phyloP scores from a whole-genome alignment of 306 rosid genomes.

The Cucumis hystrix region DNA sequence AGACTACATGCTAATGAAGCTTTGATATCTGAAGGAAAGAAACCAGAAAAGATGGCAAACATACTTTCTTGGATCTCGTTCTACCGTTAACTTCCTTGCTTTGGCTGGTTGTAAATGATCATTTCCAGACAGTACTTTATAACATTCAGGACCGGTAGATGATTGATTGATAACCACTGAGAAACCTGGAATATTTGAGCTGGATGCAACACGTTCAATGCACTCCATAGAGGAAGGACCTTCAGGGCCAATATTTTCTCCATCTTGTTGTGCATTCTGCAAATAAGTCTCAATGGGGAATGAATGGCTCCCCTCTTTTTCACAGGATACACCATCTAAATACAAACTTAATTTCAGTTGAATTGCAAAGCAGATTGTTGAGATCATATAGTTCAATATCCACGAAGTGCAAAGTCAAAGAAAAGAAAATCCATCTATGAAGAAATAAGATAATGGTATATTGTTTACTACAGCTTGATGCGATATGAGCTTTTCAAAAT shows the following conservation, averaged over 20 bases:
- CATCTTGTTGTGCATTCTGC: constrained; percentile 35
- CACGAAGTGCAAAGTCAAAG: neutral
- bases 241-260: constrained; percentile 35
- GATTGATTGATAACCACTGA: constrained; percentile 66
- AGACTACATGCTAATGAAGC: neutral
- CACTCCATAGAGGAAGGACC: constrained; percentile 33
- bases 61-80: constrained; percentile 79
- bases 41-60: constrained; percentile 5
- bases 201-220: constrained; percentile 62
- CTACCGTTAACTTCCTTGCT: constrained; percentile 49
- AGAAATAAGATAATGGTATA: neutral
- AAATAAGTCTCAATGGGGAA: constrained; percentile 31
- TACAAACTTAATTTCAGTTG: constrained; percentile 20
- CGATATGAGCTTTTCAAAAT: neutral
- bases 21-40: neutral
- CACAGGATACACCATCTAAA: constrained; percentile 39
- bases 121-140: constrained; percentile 39
- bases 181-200: constrained; percentile 56
- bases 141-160: constrained; percentile 54
- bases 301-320: constrained; percentile 36
- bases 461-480: neutral
- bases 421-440: neutral
- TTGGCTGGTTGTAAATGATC: constrained; percentile 59
- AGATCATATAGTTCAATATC: neutral
- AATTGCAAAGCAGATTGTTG: neutral